These are phyloP conservation scores for Pyronema omphalodes DNA, from an alignment of 495 filamentous ascomycete species.

Conservation along the genomic window DNA sequence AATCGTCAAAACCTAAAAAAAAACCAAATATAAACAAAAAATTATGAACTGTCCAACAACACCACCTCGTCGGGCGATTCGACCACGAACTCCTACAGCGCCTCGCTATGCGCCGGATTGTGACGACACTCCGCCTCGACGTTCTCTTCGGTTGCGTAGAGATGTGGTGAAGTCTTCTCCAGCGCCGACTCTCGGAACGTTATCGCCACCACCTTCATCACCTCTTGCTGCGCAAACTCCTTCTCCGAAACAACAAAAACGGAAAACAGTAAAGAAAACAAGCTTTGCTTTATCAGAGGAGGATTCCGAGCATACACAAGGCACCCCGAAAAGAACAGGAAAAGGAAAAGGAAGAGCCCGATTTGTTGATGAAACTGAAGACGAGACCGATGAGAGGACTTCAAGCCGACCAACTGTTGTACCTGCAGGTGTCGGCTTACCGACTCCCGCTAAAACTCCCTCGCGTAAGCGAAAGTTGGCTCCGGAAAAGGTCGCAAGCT, in stretches of 20 bases:
- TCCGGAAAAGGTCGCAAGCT: constrained; percentile 37
- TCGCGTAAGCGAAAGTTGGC: constrained; percentile 40
- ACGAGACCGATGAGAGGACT: constrained; percentile 9
- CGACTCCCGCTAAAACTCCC: constrained; percentile 83
- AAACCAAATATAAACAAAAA: background rate
- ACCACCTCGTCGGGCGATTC: constrained; percentile 23
- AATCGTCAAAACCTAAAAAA: too few species aligned
- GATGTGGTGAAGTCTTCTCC: constrained; percentile 10
- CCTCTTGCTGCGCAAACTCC: constrained; percentile 11
- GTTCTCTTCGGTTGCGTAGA: background rate
- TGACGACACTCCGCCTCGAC: constrained; percentile 2
- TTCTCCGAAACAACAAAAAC: constrained; percentile 32
- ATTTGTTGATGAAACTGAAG: constrained; percentile 12
- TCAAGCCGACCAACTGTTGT: constrained; percentile 2
- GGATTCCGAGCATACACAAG: background rate
- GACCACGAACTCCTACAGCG: constrained; percentile 22
- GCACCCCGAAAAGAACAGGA: constrained; percentile 1
- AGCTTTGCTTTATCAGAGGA: constrained; percentile 44
- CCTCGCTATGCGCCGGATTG: constrained; percentile 23
- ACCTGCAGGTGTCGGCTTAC: constrained; percentile 39
- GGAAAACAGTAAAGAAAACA: constrained; percentile 37
- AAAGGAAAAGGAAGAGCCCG: background rate
- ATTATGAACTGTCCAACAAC: constrained; percentile 22
- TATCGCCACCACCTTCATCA: constrained; percentile 21
- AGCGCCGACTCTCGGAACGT: constrained; percentile 23